Evolutionary conservation across 805 yeast genomes (phyloP).

Genomic region (Vanderwaltozyma polyspora): DNA sequence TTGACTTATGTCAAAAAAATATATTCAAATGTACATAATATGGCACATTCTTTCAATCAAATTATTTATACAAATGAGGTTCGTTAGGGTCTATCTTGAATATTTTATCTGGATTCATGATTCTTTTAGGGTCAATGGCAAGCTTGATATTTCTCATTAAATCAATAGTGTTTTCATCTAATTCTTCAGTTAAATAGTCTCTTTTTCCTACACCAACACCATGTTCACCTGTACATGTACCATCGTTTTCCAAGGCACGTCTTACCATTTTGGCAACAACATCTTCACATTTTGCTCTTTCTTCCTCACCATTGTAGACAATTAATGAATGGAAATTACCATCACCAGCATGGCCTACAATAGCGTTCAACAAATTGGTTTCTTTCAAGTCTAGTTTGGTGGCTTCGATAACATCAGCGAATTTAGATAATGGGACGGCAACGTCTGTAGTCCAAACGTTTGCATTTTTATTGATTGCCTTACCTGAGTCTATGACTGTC

Average conservation of each 20-base stretch:
- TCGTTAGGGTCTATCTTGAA: constrained; percentile 52
- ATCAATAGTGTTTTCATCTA: constrained; percentile 57
- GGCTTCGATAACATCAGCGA: constrained; percentile 51
- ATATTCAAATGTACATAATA: too few species aligned
- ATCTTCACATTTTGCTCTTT: constrained; percentile 34
- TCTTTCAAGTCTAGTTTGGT: constrained; percentile 48
- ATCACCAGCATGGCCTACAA: constrained; percentile 76
- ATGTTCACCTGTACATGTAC: constrained; percentile 82
- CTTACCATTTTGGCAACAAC: constrained; percentile 52
- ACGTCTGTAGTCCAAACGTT: constrained; percentile 70
- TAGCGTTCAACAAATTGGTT: constrained; percentile 43
- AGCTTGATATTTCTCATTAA: constrained; percentile 64
- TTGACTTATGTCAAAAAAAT: too few species aligned
- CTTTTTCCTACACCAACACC: constrained; percentile 78
- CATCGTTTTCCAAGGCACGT: constrained; percentile 58
- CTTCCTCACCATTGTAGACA: constrained; percentile 43
- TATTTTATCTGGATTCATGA: constrained; percentile 71
- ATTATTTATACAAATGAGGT: too few species aligned
- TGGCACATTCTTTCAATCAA: too few species aligned
- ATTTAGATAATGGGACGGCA: constrained; percentile 65
- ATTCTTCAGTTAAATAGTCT: constrained; percentile 45
- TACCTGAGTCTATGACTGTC: constrained; percentile 59
- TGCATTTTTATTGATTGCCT: constrained; percentile 34
- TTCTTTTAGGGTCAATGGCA: constrained; percentile 61
- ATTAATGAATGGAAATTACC: constrained; percentile 70